Evolutionary conservation across 192 early-diverging fungal genomes (phyloP).

Genomic region (Coemansia sp.): DNA sequence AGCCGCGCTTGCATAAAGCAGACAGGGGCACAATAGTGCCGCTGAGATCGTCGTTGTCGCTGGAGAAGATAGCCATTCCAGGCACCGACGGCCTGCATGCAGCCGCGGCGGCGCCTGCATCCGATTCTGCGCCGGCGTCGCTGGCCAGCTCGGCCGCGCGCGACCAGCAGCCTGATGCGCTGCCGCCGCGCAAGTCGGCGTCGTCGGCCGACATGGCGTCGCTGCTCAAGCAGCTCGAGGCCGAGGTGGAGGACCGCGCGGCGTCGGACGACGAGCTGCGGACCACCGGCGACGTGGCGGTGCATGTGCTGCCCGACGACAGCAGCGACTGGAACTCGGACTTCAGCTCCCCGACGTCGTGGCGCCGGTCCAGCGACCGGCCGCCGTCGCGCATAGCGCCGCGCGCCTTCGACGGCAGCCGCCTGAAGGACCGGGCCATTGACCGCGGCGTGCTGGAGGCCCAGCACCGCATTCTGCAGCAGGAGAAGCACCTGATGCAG

Average conservation of each 20-base stretch:
- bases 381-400: conserved; percentile 23
- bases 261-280: conserved; percentile 40
- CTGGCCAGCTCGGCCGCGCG: conserved; percentile 1
- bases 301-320: conserved; percentile 45
- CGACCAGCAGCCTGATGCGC: background rate
- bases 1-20: conserved; percentile 37
- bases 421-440: conserved; percentile 48
- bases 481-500: conserved; percentile 46
- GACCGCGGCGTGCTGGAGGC: conserved; percentile 50
- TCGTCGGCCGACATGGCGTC: conserved; percentile 31
- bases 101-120: conserved; percentile 12
- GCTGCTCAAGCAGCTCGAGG: conserved; percentile 24
- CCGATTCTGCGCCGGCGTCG: conserved; percentile 11
- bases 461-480: conserved; percentile 47
- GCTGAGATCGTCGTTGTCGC: conserved; percentile 40
- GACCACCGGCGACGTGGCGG: conserved; percentile 23
- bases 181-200: conserved; percentile 31
- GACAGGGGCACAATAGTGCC: conserved; percentile 53
- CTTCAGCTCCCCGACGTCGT: conserved; percentile 53
- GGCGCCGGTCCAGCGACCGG: conserved; percentile 42
- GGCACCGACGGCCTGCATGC: conserved; percentile 32
- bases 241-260: conserved; percentile 25
- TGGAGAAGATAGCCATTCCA: conserved; percentile 35
- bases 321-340: conserved; percentile 55
- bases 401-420: conserved; percentile 25